phyloP scores from a whole-genome alignment of 352 stramenopile species.

The Pythium monospermum region DNA sequence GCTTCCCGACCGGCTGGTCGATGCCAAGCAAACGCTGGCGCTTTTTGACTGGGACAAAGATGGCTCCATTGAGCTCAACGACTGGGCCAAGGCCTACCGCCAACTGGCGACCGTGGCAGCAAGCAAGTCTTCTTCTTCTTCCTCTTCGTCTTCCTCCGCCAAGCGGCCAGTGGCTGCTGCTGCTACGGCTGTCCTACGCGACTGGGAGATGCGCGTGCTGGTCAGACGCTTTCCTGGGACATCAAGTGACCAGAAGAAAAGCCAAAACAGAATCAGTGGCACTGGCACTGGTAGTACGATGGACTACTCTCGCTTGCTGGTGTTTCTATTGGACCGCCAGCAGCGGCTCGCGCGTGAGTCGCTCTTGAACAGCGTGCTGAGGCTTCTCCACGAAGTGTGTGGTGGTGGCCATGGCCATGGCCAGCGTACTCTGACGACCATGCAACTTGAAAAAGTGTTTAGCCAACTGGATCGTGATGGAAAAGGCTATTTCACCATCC shows the following conservation, averaged over 20 bases:
- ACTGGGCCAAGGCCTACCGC: slow-evolving; percentile 49
- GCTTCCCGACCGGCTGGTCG: slow-evolving; percentile 33
- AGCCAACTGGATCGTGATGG: slow-evolving; percentile 27
- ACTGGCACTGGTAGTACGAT: slow-evolving; percentile 15
- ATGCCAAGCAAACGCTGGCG: slow-evolving; percentile 41
- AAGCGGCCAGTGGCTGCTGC: too few relatives aligned
- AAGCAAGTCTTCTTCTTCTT: not conserved
- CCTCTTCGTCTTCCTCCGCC: not conserved
- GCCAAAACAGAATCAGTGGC: too few relatives aligned
- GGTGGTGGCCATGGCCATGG: slow-evolving; percentile 1
- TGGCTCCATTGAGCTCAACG: slow-evolving; percentile 29
- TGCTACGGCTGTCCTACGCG: too few relatives aligned
- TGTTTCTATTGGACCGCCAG: slow-evolving; percentile 44
- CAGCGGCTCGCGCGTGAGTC: slow-evolving; percentile 18
- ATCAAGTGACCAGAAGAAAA: too few relatives aligned
- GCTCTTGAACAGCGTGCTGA: slow-evolving; percentile 22
- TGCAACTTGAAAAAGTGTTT: slow-evolving; percentile 32
- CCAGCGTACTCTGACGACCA: too few relatives aligned
- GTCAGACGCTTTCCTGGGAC: slow-evolving; percentile 32
- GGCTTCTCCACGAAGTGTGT: slow-evolving; percentile 21
- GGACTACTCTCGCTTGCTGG: slow-evolving; percentile 41
- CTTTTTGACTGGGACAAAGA: slow-evolving; percentile 42
- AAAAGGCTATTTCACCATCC: slow-evolving; percentile 42
- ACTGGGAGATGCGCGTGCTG: slow-evolving; percentile 43
- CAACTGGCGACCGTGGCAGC: slow-evolving; percentile 9